Conservation (phyloP, 441 rosid species). For the Mallotus japonicus region DNA sequence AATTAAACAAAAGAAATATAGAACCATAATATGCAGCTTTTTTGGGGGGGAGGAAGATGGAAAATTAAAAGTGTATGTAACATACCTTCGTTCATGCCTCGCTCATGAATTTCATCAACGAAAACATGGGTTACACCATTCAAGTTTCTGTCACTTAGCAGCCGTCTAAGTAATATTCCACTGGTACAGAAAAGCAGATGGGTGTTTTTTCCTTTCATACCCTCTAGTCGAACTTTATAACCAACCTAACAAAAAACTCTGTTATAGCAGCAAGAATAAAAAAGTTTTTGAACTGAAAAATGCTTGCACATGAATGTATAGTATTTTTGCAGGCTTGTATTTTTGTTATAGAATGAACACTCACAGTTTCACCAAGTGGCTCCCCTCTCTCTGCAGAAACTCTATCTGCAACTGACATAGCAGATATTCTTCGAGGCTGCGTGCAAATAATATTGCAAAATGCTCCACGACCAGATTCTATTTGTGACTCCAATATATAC, state of each 20-base stretch:
- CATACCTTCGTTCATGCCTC: constrained; percentile 99
- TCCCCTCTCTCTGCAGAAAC: constrained; percentile 97
- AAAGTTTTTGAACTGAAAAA: constrained; percentile 28
- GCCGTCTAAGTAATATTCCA: constrained; percentile 89
- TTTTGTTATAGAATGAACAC: constrained; percentile 31
- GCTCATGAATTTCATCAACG: constrained; percentile 98
- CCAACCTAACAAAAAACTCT: constrained; percentile 88
- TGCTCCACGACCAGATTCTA: constrained; percentile 98
- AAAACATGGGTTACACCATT: constrained; percentile 93
- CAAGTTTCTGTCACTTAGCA: constrained; percentile 87
- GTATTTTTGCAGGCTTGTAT: constrained; percentile 11
- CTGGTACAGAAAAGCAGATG: constrained; percentile 97
- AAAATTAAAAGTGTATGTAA: constrained; percentile 15
- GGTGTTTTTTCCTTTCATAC: constrained; percentile 91
- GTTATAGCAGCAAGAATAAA: constrained; percentile 52
- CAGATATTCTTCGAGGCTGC: constrained; percentile 98
- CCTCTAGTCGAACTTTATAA: constrained; percentile 97
- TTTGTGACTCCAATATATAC: constrained; percentile 90
- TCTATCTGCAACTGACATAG: constrained; percentile 97
- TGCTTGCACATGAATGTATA: constrained; percentile 1
- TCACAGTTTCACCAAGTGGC: constrained; percentile 94
- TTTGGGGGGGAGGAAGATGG: neutral
- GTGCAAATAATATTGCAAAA: constrained; percentile 95
- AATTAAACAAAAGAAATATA: constrained; percentile 7
- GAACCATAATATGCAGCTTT: neutral